Evolutionary conservation across 129 eudicot genomes (phyloP).

Genomic region (Centella asiatica): DNA sequence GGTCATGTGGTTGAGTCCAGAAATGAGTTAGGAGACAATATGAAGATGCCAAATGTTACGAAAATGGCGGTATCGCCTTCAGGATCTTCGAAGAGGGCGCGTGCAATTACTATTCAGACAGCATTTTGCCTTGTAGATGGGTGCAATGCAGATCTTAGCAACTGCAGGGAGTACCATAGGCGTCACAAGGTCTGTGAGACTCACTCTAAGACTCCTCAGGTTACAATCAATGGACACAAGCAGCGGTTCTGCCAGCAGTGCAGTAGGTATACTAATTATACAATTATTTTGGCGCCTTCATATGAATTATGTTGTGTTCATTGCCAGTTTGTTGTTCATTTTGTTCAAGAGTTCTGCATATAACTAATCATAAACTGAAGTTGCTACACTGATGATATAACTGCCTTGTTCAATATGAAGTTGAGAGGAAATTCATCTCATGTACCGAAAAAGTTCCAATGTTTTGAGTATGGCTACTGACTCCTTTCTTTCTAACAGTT

Average conservation of each 20-base stretch:
- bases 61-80: conserved; percentile 39
- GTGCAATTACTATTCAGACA: conserved; percentile 21
- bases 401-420: too few relatives aligned
- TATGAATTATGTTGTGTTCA: too few relatives aligned
- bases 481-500: too few relatives aligned
- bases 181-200: conserved; percentile 62
- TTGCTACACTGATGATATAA: too few relatives aligned
- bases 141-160: conserved; percentile 52
- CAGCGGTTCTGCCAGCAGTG: conserved; percentile 76
- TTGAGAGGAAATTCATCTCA: too few relatives aligned
- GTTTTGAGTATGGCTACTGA: too few relatives aligned
- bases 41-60: conserved; percentile 16
- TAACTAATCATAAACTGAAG: not conserved
- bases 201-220: conserved; percentile 62
- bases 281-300: not conserved
- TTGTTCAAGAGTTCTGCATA: not conserved
- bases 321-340: too few relatives aligned
- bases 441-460: too few relatives aligned
- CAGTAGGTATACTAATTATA: conserved; percentile 68
- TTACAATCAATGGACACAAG: conserved; percentile 47
- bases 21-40: conserved; percentile 20
- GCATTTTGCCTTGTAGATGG: conserved; percentile 56
- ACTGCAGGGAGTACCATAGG: conserved; percentile 59
- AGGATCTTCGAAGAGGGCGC: conserved; percentile 48
- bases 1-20: conserved; percentile 40